Base-by-base conservation (phyloP, 1,284 basidiomycete species). In the Microbotryum scabiosae region DNA sequence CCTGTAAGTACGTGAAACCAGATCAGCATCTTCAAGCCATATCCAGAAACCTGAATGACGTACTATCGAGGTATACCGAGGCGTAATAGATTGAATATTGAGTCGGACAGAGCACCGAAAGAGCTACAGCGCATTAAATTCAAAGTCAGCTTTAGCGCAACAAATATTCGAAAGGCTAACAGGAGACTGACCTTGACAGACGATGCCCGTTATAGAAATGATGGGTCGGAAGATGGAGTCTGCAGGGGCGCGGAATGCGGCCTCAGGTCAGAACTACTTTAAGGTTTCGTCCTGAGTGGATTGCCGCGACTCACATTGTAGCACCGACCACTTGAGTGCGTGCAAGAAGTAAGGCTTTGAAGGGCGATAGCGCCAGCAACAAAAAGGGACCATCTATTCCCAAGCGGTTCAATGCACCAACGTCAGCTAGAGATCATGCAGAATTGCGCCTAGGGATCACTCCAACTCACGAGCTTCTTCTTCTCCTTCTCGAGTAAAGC, bases 261-360 rank as follows among this genome's bases (percentile, higher is more conserved):
- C 5, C 36, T 12, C 14, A 3, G 36, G 12, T 18, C 12, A 41
- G 36, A 41, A 41, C 12, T 30, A 2, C 30, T 30, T 30, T 7
- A 30, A 30, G 10, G 10, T 30, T 9, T 10, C 8, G 28, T 30
- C 28, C 30, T 9, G 30, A 30, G 7, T 8, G 7, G 10, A 41
- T 41, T 41, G 14, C 36, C 14, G 36, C 16, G 18, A 57, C 77
- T 65, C 67, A 86, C 85, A 92, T 80, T 92, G 90, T 54, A 90
- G 75, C 41, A 69, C 63, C 9, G 60, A 75, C 46, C 69, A 87
- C 77, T 88, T 90, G 70, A 91, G 75, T 0, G 88, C 85, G 73
- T 90, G 86, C 84, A 91, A 86, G 73, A 92, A 92, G 75, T 92
- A 90, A 0, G 85, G 79, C 83, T 91, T 92, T 10, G 86, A 87